Conservation (phyloP, 148 eudicot genomes). For the Polygonum aviculare region DNA sequence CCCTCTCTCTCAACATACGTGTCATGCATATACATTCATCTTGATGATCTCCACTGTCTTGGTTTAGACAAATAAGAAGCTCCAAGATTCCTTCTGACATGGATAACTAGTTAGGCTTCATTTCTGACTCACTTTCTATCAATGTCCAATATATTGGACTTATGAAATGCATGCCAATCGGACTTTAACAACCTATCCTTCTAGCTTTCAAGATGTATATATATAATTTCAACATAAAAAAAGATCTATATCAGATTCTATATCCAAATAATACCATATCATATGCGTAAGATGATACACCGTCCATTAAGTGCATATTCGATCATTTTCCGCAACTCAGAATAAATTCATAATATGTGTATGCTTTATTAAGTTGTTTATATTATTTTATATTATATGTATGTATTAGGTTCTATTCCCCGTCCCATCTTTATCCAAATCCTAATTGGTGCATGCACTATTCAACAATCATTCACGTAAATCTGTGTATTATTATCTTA, state of each 20-base stretch:
- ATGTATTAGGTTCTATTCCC: constrained; percentile 31
- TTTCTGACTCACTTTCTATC: no score
- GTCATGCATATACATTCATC: no score
- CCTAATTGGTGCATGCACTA: constrained; percentile 13
- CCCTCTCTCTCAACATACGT: no score
- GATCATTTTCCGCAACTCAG: background rate
- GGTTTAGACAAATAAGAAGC: no score
- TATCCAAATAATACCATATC: background rate
- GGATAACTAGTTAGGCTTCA: no score
- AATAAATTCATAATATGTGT: constrained; percentile 11
- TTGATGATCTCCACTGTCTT: no score
- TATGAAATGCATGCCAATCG: no score
- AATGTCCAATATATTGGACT: no score
- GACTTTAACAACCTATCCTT: no score
- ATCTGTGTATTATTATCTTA: no score
- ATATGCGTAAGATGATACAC: background rate
- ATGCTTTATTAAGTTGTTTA: constrained; percentile 38
- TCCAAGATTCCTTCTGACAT: no score
- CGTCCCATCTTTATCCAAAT: constrained; percentile 27
- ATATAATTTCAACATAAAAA: background rate
- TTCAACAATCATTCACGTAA: constrained; percentile 8
- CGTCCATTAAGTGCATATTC: constrained; percentile 6
- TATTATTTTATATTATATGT: background rate
- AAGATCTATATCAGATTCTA: background rate
- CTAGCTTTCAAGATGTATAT: no score